Percentiles rank a stretch among this genome's conserved stretches.
Evolutionary conservation across 23 red algal genomes (phyloP).

Genomic region (Gracilaria vermiculophylla): DNA sequence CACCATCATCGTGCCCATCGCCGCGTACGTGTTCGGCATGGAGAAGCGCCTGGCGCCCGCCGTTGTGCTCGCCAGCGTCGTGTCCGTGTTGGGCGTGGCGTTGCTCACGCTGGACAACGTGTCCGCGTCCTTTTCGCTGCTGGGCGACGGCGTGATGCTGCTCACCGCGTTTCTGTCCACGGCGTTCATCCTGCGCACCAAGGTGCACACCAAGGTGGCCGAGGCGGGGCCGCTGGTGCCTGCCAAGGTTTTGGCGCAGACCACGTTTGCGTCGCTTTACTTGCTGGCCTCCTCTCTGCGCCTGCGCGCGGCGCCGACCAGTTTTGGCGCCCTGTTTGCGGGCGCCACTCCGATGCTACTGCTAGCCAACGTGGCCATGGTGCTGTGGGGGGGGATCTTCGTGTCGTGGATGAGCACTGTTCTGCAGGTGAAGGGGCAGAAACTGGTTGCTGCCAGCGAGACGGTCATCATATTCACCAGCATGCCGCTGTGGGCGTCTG

Average conservation of each 20-base stretch:
- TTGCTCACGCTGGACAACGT: conserved; percentile 57
- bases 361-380: conserved; percentile 23
- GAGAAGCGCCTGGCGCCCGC: background rate
- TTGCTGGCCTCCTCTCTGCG: background rate
- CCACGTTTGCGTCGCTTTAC: conserved; percentile 54
- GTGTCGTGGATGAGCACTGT: conserved; percentile 42
- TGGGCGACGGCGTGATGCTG: conserved; percentile 75
- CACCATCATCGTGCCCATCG: conserved; percentile 82
- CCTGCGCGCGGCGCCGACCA: background rate
- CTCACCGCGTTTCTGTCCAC: conserved; percentile 61
- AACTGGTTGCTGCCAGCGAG: conserved; percentile 55
- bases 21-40: conserved; percentile 27
- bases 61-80: conserved; percentile 24
- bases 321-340: background rate
- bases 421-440: conserved; percentile 71
- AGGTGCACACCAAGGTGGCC: conserved; percentile 33
- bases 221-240: conserved; percentile 43
- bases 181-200: conserved; percentile 67
- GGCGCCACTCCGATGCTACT: conserved; percentile 55
- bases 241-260: conserved; percentile 69
- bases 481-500: conserved; percentile 73
- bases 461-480: conserved; percentile 73
- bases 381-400: conserved; percentile 71
- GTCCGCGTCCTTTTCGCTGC: conserved; percentile 19
- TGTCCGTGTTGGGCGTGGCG: conserved; percentile 69